Evolutionary conservation across 192 early-diverging fungal genomes (phyloP), one percentile per base, ranked within the genome.

Genomic region (Coemansia sp.): DNA sequence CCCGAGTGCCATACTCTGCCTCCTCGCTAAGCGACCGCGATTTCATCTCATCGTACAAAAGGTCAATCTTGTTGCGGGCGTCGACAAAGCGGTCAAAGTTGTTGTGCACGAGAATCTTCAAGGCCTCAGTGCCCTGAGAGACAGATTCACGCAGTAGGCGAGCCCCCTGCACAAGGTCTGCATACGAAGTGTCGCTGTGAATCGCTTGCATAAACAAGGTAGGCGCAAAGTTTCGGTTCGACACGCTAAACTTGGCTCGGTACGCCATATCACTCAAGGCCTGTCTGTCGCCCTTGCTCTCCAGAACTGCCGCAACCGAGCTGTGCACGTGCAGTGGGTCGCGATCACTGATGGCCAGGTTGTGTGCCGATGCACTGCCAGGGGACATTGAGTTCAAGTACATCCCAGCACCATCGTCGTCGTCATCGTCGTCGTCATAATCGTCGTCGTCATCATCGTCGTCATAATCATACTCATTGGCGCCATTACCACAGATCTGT

Each of bases 51-150:
- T 93, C 89, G 69, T 96, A 96, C 23, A 95, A 77, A 48, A 91
- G 90, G 63, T 99, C 96, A 53, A 99, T 96, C 2, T 93, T 96
- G 73, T 87, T 92, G 82, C 96, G 95, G 14, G 96, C 95, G 40
- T 86, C 91, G 9, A 99, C 95, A 74, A 99, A 99, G 38, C 94
- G 89, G 70, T 96, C 94, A 85, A 99, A 99, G 73, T 99, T 93
- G 62, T 91, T 91, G 72, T 97, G 93, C 43, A 99, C 96, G 23
- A 96, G 72, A 33, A 87, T 88, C 65, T 94, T 95, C 18, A 95
- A 83, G 1, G 90, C 92, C 46, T 95, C 94, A 0, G 88, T 85
- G n/a, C 92, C 87, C 62, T 94, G 88, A 46, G 89, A 88, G 31
- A 95, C 91, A 5, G 89, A 85, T 59, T 73, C 76, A 51, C 89